phyloP scores from a whole-genome alignment of 768 basidiomycete species.

The Hygrophorus russula region DNA sequence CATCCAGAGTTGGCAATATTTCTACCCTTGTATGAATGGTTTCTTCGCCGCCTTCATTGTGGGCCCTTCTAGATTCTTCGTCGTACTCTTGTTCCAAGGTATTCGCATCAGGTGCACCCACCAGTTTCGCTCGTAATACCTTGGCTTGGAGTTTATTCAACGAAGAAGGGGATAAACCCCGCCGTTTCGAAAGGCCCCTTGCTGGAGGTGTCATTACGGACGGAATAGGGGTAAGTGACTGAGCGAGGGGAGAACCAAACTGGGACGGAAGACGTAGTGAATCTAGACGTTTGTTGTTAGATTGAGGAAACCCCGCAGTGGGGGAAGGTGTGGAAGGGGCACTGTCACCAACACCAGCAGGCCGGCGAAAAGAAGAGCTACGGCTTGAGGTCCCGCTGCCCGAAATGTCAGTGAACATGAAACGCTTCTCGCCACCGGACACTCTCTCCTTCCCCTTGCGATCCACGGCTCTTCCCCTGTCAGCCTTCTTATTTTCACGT shows the following conservation, averaged over 20 bases:
- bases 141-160: slow-evolving; percentile 90
- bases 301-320: slow-evolving; percentile 20
- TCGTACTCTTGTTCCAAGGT: slow-evolving; percentile 83
- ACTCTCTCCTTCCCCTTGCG: slow-evolving; percentile 20
- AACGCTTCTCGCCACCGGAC: slow-evolving; percentile 34
- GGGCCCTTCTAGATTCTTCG: slow-evolving; percentile 40
- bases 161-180: slow-evolving; percentile 47
- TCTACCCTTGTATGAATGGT: slow-evolving; percentile 56
- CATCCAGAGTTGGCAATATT: slow-evolving; percentile 84
- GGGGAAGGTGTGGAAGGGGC: slow-evolving; percentile 55
- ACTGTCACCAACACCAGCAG: slow-evolving; percentile 49
- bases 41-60: slow-evolving; percentile 28
- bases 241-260: slow-evolving; percentile 44
- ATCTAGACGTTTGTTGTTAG: slow-evolving; percentile 41
- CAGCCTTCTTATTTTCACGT: slow-evolving; percentile 46
- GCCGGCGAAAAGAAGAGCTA: slow-evolving; percentile 82
- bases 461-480: slow-evolving; percentile 23
- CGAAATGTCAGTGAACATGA: slow-evolving; percentile 59
- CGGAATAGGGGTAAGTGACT: slow-evolving; percentile 77
- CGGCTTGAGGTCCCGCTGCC: slow-evolving; percentile 61
- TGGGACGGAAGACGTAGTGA: slow-evolving; percentile 52
- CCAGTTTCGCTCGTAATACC: slow-evolving; percentile 84
- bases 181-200: background rate
- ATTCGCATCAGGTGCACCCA: slow-evolving; percentile 67
- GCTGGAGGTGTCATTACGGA: slow-evolving; percentile 74